These are phyloP conservation scores for Bretschneidera sinensis DNA, from an alignment of 345 rosid genomes.

Conservation along the genomic window DNA sequence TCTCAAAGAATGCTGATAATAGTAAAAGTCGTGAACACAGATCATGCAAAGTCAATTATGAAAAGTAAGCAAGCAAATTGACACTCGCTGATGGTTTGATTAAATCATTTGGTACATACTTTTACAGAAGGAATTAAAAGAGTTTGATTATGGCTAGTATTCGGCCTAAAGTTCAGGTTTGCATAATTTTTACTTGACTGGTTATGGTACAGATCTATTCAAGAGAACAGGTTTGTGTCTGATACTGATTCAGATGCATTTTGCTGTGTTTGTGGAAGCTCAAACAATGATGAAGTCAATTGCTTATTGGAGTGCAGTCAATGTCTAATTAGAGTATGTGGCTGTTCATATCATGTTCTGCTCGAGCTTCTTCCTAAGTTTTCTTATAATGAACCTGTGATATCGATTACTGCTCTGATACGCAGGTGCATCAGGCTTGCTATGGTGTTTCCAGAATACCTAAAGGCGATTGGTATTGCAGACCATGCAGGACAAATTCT, in stretches of 20 bases:
- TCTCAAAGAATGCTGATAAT: constrained; percentile 14
- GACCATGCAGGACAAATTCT: constrained; percentile 40
- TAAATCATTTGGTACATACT: background rate
- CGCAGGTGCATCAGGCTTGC: constrained; percentile 54
- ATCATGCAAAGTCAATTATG: constrained; percentile 9
- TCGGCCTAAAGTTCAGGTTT: background rate
- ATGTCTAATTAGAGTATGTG: constrained; percentile 35
- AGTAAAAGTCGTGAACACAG: constrained; percentile 1
- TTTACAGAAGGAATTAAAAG: background rate
- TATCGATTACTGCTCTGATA: constrained; percentile 7
- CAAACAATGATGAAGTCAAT: constrained; percentile 38
- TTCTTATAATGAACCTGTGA: background rate
- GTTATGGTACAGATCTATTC: constrained; percentile 21
- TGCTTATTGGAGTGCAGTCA: constrained; percentile 36
- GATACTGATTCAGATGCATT: constrained; percentile 21
- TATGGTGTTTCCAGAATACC: constrained; percentile 45
- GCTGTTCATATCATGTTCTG: background rate
- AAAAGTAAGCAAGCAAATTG: constrained; percentile 30
- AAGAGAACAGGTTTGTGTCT: constrained; percentile 12
- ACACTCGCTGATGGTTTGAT: background rate
- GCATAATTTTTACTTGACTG: background rate
- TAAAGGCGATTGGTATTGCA: constrained; percentile 42
- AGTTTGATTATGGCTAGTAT: background rate
- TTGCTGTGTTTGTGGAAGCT: constrained; percentile 50
- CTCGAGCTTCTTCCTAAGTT: background rate